These are phyloP conservation scores for Pseudocercospora macadamiae DNA, from an alignment of 2,329 filamentous ascomycete species.

Conservation along the genomic window DNA sequence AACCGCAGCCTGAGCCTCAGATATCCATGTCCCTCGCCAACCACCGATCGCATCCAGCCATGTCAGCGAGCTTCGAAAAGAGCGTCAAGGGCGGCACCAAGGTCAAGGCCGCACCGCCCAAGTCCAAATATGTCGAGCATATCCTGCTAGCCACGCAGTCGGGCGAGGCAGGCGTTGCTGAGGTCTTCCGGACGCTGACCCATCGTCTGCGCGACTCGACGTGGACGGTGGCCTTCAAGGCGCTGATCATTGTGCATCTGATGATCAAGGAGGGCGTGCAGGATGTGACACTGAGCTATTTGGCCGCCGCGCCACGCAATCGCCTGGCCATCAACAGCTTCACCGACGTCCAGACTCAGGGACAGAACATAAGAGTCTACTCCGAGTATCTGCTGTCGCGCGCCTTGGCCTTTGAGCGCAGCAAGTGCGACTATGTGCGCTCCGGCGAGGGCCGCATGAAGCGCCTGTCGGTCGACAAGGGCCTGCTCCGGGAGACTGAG, in stretches of 20 bases:
- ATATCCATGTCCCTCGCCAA: conserved; percentile 19
- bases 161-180: conserved; percentile 89
- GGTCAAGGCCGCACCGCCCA: conserved; percentile 89
- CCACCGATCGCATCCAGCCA: conserved; percentile 41
- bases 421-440: conserved; percentile 87
- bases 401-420: conserved; percentile 78
- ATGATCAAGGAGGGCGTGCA: conserved; percentile 96
- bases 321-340: conserved; percentile 87
- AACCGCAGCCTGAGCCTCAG: not conserved
- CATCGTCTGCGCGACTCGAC: conserved; percentile 89
- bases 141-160: conserved; percentile 94
- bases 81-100: conserved; percentile 98
- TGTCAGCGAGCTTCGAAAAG: conserved; percentile 95
- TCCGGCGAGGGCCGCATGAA: conserved; percentile 81
- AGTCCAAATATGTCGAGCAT: conserved; percentile 99
- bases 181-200: conserved; percentile 91
- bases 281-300: conserved; percentile 82
- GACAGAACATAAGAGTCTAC: conserved; percentile 91
- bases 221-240: conserved; percentile 99
- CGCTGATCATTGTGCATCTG: conserved; percentile 89
- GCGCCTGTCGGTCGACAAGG: conserved; percentile 85
- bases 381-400: conserved; percentile 82
- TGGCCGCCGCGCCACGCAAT: conserved; percentile 75
- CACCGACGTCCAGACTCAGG: conserved; percentile 92
- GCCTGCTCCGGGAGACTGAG: conserved; percentile 88